A percentile compares a stretch with the other conserved stretches of the same genome.
phyloP scores from a whole-genome alignment of 1,284 basidiomycete species.

The Malassezia vespertilionis region DNA sequence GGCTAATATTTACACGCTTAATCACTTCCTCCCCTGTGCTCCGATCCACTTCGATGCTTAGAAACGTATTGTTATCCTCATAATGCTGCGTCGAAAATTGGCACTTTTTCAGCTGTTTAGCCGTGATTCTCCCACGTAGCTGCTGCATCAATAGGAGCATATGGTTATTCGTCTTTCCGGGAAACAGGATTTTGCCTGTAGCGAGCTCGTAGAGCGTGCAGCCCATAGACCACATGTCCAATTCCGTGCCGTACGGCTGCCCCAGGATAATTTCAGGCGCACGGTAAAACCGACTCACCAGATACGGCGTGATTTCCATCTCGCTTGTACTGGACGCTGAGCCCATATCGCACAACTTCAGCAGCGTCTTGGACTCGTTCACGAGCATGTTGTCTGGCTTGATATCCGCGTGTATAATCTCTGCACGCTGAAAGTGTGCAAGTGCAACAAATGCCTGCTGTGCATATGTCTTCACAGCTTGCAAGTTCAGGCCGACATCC shows the following conservation, averaged over 20 bases:
- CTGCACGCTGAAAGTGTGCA: conserved; percentile 71
- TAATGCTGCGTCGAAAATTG: conserved; percentile 86
- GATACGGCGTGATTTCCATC: conserved; percentile 94
- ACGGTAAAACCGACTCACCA: conserved; percentile 94
- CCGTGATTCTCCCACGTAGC: conserved; percentile 81
- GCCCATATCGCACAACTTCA: conserved; percentile 93
- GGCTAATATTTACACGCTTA: conserved; percentile 71
- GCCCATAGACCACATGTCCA: conserved; percentile 94
- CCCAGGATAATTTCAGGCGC: conserved; percentile 98
- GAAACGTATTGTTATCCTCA: conserved; percentile 62
- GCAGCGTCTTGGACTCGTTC: conserved; percentile 80
- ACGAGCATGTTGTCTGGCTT: conserved; percentile 50
- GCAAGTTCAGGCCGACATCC: conserved; percentile 88
- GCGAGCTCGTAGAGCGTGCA: conserved; percentile 96
- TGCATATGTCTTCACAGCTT: conserved; percentile 91
- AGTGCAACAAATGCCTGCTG: conserved; percentile 88
- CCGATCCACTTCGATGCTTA: conserved; percentile 33
- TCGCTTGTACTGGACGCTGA: conserved; percentile 86
- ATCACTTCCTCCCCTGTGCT: conserved; percentile 56
- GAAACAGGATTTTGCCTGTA: conserved; percentile 96
- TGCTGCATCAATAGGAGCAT: conserved; percentile 74
- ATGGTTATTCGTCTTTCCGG: conserved; percentile 91
- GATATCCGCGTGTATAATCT: conserved; percentile 94
- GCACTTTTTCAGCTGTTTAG: conserved; percentile 85
- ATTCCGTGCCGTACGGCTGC: conserved; percentile 78